A percentile compares a stretch with the other conserved stretches of the same genome.
Evolutionary conservation across 495 filamentous ascomycete species (phyloP).

Genomic region (Penicillium paradoxum): DNA sequence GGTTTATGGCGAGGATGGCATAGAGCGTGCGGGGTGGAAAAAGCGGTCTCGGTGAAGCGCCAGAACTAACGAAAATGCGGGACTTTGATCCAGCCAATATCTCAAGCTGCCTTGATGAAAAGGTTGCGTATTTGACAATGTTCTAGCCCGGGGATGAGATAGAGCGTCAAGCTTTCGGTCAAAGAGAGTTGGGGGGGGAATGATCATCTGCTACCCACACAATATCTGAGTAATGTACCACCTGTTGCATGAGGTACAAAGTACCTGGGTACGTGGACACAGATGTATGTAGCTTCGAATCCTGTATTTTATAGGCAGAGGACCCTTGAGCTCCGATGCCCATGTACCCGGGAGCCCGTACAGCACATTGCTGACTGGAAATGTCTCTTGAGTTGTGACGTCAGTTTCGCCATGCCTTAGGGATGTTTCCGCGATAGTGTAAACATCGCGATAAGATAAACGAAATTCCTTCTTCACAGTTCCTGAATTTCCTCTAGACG

Average conservation of each 20-base stretch:
- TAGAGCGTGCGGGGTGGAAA: constrained; percentile 6
- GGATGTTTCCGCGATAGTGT: not conserved
- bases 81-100: not conserved
- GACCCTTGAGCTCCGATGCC: too few relatives aligned
- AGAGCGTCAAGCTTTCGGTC: not conserved
- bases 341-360: too few relatives aligned
- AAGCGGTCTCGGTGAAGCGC: constrained; percentile 1
- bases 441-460: constrained; percentile 1
- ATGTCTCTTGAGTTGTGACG: not conserved
- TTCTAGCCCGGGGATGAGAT: too few relatives aligned
- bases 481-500: not conserved
- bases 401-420: not conserved
- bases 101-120: too few relatives aligned
- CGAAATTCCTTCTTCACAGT: too few relatives aligned
- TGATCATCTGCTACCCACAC: too few relatives aligned
- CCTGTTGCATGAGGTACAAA: too few relatives aligned
- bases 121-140: too few relatives aligned
- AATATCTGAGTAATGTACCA: too few relatives aligned
- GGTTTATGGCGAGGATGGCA: not conserved
- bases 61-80: not conserved
- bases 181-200: not conserved
- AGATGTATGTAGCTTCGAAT: not conserved
- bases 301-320: too few relatives aligned
- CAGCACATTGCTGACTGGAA: too few relatives aligned
- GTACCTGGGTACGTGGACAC: not conserved